Evolutionary conservation across 768 basidiomycete genomes (phyloP).

Genomic region (Hypholoma sublateritium): DNA sequence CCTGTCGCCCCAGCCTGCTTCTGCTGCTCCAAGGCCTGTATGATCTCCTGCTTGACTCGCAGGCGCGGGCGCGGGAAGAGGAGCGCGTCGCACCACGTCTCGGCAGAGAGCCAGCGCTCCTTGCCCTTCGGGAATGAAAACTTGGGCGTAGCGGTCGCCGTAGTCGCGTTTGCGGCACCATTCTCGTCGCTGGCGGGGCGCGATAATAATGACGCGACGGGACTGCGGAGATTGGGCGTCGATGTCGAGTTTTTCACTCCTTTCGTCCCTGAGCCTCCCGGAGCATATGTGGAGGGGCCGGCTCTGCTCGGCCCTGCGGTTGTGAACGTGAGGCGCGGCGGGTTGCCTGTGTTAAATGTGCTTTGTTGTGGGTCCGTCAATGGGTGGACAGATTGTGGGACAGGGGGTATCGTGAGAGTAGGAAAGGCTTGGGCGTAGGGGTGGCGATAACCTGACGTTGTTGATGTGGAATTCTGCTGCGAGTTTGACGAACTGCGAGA

Average conservation of each 20-base stretch:
- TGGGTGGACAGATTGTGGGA: slow-evolving; percentile 13
- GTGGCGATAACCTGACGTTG: slow-evolving; percentile 47
- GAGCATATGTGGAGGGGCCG: slow-evolving; percentile 20
- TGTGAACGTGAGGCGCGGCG: slow-evolving; percentile 29
- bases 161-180: background rate
- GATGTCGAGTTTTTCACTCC: slow-evolving; percentile 58
- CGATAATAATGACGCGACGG: background rate
- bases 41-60: slow-evolving; percentile 41
- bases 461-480: slow-evolving; percentile 25
- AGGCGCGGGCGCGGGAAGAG: slow-evolving; percentile 77
- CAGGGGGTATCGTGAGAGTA: slow-evolving; percentile 13
- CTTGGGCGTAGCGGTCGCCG: slow-evolving; percentile 11
- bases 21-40: background rate
- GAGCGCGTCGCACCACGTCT: slow-evolving; percentile 82
- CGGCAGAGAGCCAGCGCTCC: slow-evolving; percentile 70
- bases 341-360: slow-evolving; percentile 10
- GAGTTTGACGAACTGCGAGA: slow-evolving; percentile 15
- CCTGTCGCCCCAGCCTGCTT: background rate
- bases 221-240: slow-evolving; percentile 57
- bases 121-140: slow-evolving; percentile 37
- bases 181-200: background rate
- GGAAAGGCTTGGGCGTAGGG: slow-evolving; percentile 11
- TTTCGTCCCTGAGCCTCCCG: slow-evolving; percentile 15
- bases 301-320: background rate
- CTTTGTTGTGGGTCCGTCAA: slow-evolving; percentile 8